Evolutionary conservation across 768 basidiomycete species (phyloP).

Genomic region (Lactarius pseudohatsudake): DNA sequence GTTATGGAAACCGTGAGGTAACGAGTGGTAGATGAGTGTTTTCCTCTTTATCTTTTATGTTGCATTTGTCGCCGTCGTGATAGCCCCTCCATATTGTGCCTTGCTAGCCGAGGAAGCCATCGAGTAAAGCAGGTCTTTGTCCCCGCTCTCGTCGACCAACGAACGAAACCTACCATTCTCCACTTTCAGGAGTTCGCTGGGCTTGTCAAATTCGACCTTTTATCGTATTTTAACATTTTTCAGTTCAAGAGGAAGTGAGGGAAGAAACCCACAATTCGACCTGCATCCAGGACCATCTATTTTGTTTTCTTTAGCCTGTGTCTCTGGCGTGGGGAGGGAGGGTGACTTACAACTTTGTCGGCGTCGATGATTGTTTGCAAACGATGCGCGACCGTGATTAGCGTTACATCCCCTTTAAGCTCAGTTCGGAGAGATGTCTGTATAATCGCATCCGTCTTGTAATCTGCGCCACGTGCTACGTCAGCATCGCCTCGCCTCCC

Average conservation of each 20-base stretch:
- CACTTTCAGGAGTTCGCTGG: constrained; percentile 41
- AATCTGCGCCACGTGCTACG: constrained; percentile 39
- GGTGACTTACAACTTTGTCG: constrained; percentile 49
- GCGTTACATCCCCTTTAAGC: constrained; percentile 44
- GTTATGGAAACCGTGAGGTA: neutral
- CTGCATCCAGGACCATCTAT: constrained; percentile 47
- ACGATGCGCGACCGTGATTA: constrained; percentile 61
- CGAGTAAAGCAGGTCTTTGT: constrained; percentile 37
- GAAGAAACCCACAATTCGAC: constrained; percentile 37
- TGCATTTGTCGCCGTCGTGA: neutral
- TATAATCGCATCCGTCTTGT: constrained; percentile 56
- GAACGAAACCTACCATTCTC: constrained; percentile 38
- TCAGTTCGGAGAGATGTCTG: constrained; percentile 54
- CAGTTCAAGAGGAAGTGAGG: neutral
- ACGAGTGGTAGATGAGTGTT: neutral
- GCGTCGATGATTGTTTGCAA: constrained; percentile 60
- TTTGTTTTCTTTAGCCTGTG: neutral
- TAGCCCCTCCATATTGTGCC: neutral
- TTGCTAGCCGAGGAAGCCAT: constrained; percentile 29
- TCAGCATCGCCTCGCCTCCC: neutral
- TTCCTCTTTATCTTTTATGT: neutral
- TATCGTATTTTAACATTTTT: neutral
- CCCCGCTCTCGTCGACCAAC: constrained; percentile 43
- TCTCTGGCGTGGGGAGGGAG: neutral
- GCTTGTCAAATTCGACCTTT: constrained; percentile 48